Base-by-base conservation (phyloP, 148 eudicot genomes). In the Fagopyrum esculentum region DNA sequence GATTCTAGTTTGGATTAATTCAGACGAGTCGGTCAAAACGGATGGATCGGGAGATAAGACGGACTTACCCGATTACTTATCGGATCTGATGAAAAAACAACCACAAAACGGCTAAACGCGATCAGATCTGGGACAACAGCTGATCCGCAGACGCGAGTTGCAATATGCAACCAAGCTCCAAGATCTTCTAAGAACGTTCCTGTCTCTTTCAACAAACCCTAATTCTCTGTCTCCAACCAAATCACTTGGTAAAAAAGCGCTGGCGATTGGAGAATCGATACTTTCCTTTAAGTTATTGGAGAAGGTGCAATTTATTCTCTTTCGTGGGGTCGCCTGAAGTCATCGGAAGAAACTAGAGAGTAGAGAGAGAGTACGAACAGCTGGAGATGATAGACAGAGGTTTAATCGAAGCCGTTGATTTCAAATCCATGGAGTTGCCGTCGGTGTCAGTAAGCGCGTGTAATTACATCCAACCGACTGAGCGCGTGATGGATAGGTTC, bases 21-120 rank as follows among this genome's bases (percentile, higher is more conserved):
- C 3, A 49, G 52, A 49, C 12, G 1, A 49, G 52, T 49, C 52
- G 40, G 40, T 35, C 40, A 13, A 64, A 35, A 60, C 4, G 15
- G 60, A 55, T 55, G 17, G 19, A 19, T 30, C 2, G 29, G 6
- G 10, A 57, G 7, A 57, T 19, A 61, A 61, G 68, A 61, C 4
- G 68, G 30, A 40, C 71, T 66, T 40, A 66, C 71, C 71, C 16
- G 9, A 47, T 73, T 26, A 73, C 19, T 16, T 22, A 9, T 47
- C 59, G 80, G 73, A 82, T 79, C 80, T 66, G 81, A 72, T 10
- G 79, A 78, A 57, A 19, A 72, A 45, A 17, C 11, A 17, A 16
- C 45, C 64, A 72, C 59, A 10, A 73, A 74, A 71, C 69, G 69
- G 69, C 16, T 6, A 44, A 61, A 4, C 30, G 2, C 12, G 75